Evolutionary conservation across 345 rosid species (phyloP), one percentile per base, ranked within the genome.

Genomic region (Corchorus olitorius): DNA sequence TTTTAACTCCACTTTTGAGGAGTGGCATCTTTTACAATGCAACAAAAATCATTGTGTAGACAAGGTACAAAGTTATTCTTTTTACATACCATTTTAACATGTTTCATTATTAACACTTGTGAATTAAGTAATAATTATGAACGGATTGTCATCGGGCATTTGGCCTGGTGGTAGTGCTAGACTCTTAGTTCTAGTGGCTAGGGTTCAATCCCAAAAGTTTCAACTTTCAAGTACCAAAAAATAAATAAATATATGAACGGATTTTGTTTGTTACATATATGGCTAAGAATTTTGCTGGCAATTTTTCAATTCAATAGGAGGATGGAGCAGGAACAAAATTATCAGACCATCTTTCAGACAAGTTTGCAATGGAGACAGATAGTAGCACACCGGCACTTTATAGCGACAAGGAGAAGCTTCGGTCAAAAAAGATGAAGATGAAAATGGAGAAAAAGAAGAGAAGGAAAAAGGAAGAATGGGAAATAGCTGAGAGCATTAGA

Each of bases 301-400:
- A 27, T 35, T 15, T 35, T 70, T 53, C 27, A 9, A 39, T 41
- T 41, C 5, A 59, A 65, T 73, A 95, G 99, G 96, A 85, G 77
- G 99, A 89, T 53, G 91, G 84, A 15, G 55, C 19, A 34, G 90
- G 80, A 17, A 35, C 88, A 12, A 89, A 88, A 64, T 12, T 77
- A 39, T 85, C 89, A 1, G 91, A 88, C 43, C 84, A 88, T 27
- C 74, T 74, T 13, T 83, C 91, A 6, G 98, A 89, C 68, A 88
- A 83, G 83, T 72, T 79, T 49, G 89, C 79, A 35, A 76, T 81
- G 79, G 98, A 95, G 11, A 88, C 97, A 54, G 96, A 90, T 12
- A 93, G 98, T 37, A 93, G 96, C 82, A 95, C 98, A 11, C 98
- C 98, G 13, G 98, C 88, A 7, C 74, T 91, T 20, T 87, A 86